These are phyloP conservation scores for Cardamine occulta DNA, from an alignment of 345 rosid genomes.

Conservation along the genomic window DNA sequence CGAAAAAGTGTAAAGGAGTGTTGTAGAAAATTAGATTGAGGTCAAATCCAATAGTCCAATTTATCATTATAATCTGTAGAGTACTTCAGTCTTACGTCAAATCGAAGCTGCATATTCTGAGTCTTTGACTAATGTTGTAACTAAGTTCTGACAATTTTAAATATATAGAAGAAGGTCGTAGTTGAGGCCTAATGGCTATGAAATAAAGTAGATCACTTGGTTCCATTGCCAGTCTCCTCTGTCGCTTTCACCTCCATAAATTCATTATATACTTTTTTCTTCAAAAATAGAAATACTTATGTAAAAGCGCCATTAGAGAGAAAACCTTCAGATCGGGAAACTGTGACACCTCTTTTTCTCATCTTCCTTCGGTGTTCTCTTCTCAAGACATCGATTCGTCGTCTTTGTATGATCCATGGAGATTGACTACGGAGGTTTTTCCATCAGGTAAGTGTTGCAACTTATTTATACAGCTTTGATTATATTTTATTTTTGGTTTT, in stretches of 20 bases:
- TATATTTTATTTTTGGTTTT: neutral
- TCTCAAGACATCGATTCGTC: neutral
- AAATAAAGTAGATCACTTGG: neutral
- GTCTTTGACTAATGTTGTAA: slow-evolving; percentile 4
- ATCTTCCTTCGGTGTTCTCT: slow-evolving; percentile 5
- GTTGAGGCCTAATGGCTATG: slow-evolving; percentile 1
- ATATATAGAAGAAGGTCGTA: neutral
- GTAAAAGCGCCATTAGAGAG: slow-evolving; percentile 39
- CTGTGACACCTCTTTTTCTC: slow-evolving; percentile 6
- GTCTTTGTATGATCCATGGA: slow-evolving; percentile 46
- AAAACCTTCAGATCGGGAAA: slow-evolving; percentile 44
- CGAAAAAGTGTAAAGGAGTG: neutral
- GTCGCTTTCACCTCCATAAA: slow-evolving; percentile 44
- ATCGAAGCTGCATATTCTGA: slow-evolving; percentile 12
- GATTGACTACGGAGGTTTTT: slow-evolving; percentile 53
- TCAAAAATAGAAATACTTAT: slow-evolving; percentile 41
- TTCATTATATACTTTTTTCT: neutral
- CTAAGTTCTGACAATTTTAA: slow-evolving; percentile 9
- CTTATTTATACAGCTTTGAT: neutral
- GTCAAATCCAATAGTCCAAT: neutral
- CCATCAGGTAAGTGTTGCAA: slow-evolving; percentile 57
- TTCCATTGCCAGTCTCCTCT: slow-evolving; percentile 27
- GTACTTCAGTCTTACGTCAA: slow-evolving; percentile 12
- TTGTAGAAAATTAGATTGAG: neutral
- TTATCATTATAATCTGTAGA: neutral